Base-by-base conservation (phyloP, 2,329 filamentous ascomycete species). In the Cytospora schulzeri region DNA sequence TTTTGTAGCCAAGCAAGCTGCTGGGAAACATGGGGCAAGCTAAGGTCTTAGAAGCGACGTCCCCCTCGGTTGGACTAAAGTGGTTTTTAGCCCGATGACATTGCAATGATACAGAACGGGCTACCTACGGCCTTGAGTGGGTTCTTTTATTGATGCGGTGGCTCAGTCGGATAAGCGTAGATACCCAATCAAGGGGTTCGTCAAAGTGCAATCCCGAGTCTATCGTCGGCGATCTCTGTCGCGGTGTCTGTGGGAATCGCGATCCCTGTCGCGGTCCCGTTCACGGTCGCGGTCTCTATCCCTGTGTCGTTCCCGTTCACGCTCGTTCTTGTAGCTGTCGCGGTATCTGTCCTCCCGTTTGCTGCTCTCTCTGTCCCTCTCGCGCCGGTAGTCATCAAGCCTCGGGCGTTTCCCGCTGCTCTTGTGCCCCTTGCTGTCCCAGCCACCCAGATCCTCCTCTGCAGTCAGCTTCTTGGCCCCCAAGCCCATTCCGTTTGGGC, bases 401-500 rank as follows among this genome's bases (percentile, higher is more conserved):
- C 80, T 81, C 12, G 79, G 76, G 57, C 76, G 72, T 56, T 76
- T 74, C 12, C 15, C 33, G 52, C 76, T 73, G 67, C 75, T 66
- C 24, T 74, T 75, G 66, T 72, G 83, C 35, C 80, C 81, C 62
- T 86, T 87, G 66, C 90, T 91, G 15, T 93, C 90, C 91, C 91
- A 96, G 1, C 86, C 89, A 1, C 91, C 92, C 22, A 96, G 78
- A 70, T 96, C 91, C 67, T 91, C 84, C 26, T 81, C 85, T 45
- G 83, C 86, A 55, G 90, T 87, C 19, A 92, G 83, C 72, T 92
- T 88, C 73, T 94, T 97, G 14, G 93, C 93, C 4, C 94, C 95
- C 9, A 98, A 89, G 0, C 95, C 95, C 12, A 98, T 81, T 63
- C 96, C 84, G 65, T 92, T 92, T 19, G 92, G 89, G 57, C 93